Evolutionary conservation across 2,329 filamentous ascomycete species (phyloP).

Genomic region (Malbranchea cinnamomea): DNA sequence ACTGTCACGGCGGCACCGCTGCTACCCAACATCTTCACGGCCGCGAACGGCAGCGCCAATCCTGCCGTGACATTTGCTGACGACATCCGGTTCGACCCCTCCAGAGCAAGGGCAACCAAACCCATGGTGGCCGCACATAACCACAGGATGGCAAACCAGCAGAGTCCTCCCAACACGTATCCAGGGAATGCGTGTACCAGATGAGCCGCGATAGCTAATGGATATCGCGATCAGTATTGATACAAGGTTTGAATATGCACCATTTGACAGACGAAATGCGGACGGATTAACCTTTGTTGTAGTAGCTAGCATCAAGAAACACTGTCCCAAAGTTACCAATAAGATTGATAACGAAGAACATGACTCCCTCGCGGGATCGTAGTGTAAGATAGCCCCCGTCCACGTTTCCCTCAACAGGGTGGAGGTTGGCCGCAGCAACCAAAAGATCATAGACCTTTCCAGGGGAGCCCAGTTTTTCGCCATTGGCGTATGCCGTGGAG

Average conservation of each 20-base stretch:
- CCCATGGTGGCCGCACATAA: slow-evolving; percentile 80
- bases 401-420: slow-evolving; percentile 67
- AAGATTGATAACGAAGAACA: slow-evolving; percentile 86
- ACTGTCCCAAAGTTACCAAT: slow-evolving; percentile 62
- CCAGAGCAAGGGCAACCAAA: slow-evolving; percentile 63
- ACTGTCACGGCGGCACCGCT: slow-evolving; percentile 67
- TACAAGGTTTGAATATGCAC: slow-evolving; percentile 3
- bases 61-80: slow-evolving; percentile 65
- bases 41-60: slow-evolving; percentile 70
- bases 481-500: slow-evolving; percentile 66
- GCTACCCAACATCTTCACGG: slow-evolving; percentile 66
- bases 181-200: slow-evolving; percentile 76
- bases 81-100: slow-evolving; percentile 59
- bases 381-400: slow-evolving; percentile 78
- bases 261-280: too few species aligned
- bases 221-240: slow-evolving; percentile 6
- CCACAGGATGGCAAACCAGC: slow-evolving; percentile 91
- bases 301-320: slow-evolving; percentile 76
- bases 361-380: slow-evolving; percentile 62
- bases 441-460: slow-evolving; percentile 64
- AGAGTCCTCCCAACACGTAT: slow-evolving; percentile 72
- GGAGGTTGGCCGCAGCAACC: slow-evolving; percentile 47
- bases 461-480: slow-evolving; percentile 57
- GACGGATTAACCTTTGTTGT: slow-evolving; percentile 62
- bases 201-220: slow-evolving; percentile 60